Conservation (phyloP, 2,329 filamentous ascomycete genomes). For the Botrytis porri region DNA sequence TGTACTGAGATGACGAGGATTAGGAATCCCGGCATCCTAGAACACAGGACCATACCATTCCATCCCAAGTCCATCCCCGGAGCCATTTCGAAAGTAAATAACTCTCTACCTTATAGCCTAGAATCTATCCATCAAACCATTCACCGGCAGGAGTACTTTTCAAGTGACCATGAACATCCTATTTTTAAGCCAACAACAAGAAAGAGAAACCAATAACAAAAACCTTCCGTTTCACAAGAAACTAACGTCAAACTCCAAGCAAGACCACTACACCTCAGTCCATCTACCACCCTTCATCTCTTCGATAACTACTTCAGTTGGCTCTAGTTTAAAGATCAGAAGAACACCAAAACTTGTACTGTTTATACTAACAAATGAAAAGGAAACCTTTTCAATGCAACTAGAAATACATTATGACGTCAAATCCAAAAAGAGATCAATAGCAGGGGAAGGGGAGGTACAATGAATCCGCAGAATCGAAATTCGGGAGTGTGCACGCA, state of each 20-base stretch:
- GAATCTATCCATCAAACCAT: neutral
- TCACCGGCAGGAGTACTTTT: neutral
- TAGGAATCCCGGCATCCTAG: rapidly evolving
- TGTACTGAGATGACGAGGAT: too few relatives aligned
- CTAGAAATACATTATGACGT: neutral
- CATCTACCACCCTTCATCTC: rapidly evolving
- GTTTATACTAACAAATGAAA: neutral
- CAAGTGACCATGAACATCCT: neutral
- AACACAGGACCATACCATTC: neutral
- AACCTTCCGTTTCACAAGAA: neutral
- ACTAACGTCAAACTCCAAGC: neutral
- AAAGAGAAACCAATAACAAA: neutral
- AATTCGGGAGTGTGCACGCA: too few relatives aligned
- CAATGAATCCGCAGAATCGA: rapidly evolving
- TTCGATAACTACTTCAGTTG: rapidly evolving
- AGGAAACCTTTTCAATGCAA: rapidly evolving
- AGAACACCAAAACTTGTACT: neutral
- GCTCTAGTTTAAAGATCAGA: neutral
- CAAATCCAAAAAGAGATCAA: neutral
- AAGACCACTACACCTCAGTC: too few relatives aligned
- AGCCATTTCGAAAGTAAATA: neutral
- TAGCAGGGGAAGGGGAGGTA: rapidly evolving
- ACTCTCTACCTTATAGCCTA: neutral
- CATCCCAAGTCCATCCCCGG: neutral
- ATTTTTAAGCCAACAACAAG: neutral